Evolutionary conservation across 192 early-diverging fungal genomes (phyloP).

Genomic region (Pecoramyces ruminantium): DNA sequence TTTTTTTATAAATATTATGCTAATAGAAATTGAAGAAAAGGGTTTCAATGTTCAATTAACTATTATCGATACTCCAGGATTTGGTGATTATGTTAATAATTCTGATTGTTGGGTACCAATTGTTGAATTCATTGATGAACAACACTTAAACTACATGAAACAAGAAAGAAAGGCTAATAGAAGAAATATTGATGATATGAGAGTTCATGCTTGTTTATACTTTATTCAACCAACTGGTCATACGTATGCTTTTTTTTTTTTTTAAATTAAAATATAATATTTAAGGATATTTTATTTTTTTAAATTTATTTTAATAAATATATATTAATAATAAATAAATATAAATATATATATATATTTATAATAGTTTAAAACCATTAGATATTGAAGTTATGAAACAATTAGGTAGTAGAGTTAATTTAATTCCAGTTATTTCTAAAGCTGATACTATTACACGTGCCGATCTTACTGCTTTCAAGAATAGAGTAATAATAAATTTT

Average conservation of each 20-base stretch:
- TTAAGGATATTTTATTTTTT: no score
- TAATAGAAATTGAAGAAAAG: conserved; percentile 80
- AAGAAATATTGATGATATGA: conserved; percentile 76
- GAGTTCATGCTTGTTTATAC: conserved; percentile 95
- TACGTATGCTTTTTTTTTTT: conserved; percentile 30
- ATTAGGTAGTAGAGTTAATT: conserved; percentile 83
- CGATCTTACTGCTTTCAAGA: conserved; percentile 84
- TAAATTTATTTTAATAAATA: conserved; percentile 8
- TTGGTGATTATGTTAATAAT: conserved; percentile 83
- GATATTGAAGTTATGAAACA: conserved; percentile 98
- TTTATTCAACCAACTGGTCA: conserved; percentile 97
- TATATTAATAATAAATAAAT: no score
- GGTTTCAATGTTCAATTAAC: conserved; percentile 92
- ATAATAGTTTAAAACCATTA: conserved; percentile 60
- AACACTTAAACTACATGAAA: conserved; percentile 87
- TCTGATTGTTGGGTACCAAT: conserved; percentile 95
- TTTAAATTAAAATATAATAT: conserved; percentile 1
- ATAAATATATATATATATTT: no score
- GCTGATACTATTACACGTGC: conserved; percentile 91
- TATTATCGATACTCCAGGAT: conserved; percentile 81
- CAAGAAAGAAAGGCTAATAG: conserved; percentile 77
- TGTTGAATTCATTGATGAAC: conserved; percentile 95
- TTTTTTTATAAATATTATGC: no score
- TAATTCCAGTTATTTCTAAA: conserved; percentile 97
- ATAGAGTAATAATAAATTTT: conserved; percentile 43